Conservation (phyloP, 768 basidiomycete species). For the Boletus coccyginus region DNA sequence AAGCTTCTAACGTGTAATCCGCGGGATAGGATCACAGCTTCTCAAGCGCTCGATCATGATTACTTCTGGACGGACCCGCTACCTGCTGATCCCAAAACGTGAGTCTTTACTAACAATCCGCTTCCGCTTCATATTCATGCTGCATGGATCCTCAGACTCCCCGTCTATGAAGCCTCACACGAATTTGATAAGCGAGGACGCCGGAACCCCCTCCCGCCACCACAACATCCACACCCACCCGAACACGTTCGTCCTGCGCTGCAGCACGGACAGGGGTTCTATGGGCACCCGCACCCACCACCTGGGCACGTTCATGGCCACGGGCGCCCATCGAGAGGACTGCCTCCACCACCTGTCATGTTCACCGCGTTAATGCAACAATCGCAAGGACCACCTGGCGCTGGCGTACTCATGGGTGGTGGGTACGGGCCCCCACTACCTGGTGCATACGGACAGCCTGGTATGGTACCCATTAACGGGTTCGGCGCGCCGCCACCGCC, state of each 20-base stretch:
- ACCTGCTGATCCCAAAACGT: constrained; percentile 84
- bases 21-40: constrained; percentile 76
- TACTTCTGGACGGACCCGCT: constrained; percentile 94
- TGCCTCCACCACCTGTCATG: constrained; percentile 27
- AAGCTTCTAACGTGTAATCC: constrained; percentile 84
- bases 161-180: constrained; percentile 77
- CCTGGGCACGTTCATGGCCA: constrained; percentile 27
- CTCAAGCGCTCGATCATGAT: constrained; percentile 84
- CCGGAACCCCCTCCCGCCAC: constrained; percentile 37
- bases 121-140: neutral
- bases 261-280: constrained; percentile 27
- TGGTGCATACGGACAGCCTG: constrained; percentile 11
- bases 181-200: constrained; percentile 78
- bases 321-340: constrained; percentile 31
- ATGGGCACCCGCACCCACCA: constrained; percentile 28
- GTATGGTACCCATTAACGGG: constrained; percentile 13
- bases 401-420: constrained; percentile 2
- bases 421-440: constrained; percentile 16
- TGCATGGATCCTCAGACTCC: constrained; percentile 44
- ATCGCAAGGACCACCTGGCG: constrained; percentile 11
- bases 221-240: constrained; percentile 24
- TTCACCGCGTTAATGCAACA: constrained; percentile 32
- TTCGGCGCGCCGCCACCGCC: constrained; percentile 14
- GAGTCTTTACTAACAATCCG: constrained; percentile 21
- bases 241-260: constrained; percentile 35